Conservation (phyloP, 805 yeast genomes). For the Wickerhamiella qilinensis region DNA sequence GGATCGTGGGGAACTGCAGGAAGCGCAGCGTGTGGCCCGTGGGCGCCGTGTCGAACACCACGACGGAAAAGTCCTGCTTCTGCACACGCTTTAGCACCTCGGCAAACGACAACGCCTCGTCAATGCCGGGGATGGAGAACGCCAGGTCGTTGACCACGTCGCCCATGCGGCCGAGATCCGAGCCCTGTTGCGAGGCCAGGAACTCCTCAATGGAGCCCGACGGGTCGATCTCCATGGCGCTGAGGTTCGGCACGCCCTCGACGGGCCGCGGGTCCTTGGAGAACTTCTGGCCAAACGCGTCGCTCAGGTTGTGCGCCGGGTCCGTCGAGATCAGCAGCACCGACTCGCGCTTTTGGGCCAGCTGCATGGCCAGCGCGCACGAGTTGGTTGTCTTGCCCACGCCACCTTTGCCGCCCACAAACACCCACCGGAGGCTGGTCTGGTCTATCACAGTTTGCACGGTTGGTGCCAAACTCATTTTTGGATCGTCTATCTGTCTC, state of each 20-base stretch:
- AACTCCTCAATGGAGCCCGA: constrained; percentile 84
- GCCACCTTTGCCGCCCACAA: constrained; percentile 99
- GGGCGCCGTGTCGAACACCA: constrained; percentile 98
- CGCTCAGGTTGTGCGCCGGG: constrained; percentile 96
- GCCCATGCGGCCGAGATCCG: constrained; percentile 31
- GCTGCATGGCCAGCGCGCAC: constrained; percentile 84
- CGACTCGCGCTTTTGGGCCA: constrained; percentile 70
- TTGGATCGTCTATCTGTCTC: too few relatives aligned
- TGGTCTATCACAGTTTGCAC: constrained; percentile 27
- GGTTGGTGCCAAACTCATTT: constrained; percentile 24
- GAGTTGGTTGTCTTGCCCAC: constrained; percentile 98
- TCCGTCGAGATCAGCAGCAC: constrained; percentile 88
- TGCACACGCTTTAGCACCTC: constrained; percentile 95
- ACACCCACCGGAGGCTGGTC: constrained; percentile 72
- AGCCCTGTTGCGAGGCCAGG: constrained; percentile 26
- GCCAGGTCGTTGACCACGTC: constrained; percentile 80
- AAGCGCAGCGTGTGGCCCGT: constrained; percentile 96
- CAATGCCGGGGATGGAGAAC: constrained; percentile 93
- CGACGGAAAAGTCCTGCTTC: constrained; percentile 60
- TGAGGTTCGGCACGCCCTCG: constrained; percentile 71
- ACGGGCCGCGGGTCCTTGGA: constrained; percentile 93
- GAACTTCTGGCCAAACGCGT: constrained; percentile 96
- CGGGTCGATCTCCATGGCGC: constrained; percentile 98
- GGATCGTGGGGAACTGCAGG: constrained; percentile 82
- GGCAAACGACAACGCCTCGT: constrained; percentile 94